Evolutionary conservation across 352 stramenopile species (phyloP), one percentile per base, ranked within the genome.

Genomic region (Globisporangium camurandrum): DNA sequence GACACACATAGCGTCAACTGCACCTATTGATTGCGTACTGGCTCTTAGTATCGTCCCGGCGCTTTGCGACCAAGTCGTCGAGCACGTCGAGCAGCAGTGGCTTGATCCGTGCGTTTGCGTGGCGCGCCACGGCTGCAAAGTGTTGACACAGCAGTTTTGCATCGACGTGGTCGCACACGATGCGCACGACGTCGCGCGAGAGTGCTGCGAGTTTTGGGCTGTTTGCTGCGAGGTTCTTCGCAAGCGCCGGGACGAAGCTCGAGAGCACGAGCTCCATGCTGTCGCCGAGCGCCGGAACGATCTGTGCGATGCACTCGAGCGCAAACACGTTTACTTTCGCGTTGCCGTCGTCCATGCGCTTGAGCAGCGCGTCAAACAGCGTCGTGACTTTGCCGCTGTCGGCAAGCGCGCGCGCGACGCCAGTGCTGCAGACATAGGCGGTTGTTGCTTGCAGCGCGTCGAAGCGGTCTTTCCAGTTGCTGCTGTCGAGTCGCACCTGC

Each of bases 401-500:
- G 2, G 46, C 62, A 7, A 81, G 55, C 2, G 45, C 56, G 0
- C 31, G 14, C 9, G 56, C 56, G 0, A 47, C 19, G 2, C 30
- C 47, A 24, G 66, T 49, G 8, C 51, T 50, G 33, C 48, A 46
- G 14, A 86, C 47, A 23, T 86, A 82, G 0, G 67, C 46, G 0
- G 57, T 71, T 0, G 57, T 49, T 12, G 80, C 68, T 7, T 59
- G 57, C 0, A 93, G 51, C 4, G 75, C 78, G 6, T 89, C 72
- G 22, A 80, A 81, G 0, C 81, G 77, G 40, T 88, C 78, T 61
- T 86, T 88, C 81, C 78, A 92, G 51, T 88, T 88, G 55, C 55
- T 76, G 44, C 74, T 88, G 5, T 84, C 66, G 16, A 92, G 69
- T 20, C 69, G 68, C 11, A 57, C 66, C 4, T 71, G 52, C 11